phyloP scores from a whole-genome alignment of 345 rosid species.

The Hibiscus syriacus region DNA sequence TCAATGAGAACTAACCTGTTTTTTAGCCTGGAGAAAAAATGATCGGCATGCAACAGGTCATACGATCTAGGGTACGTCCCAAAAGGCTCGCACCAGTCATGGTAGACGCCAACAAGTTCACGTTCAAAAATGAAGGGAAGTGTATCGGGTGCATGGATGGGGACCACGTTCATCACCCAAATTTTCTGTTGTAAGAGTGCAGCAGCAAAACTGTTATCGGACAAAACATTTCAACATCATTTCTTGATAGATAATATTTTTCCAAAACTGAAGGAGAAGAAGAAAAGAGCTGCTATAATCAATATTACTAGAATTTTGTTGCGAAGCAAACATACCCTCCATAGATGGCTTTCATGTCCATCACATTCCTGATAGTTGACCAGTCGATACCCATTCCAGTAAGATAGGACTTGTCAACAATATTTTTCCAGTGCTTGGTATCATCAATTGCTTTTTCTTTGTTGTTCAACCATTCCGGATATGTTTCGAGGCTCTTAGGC shows the following conservation, averaged over 20 bases:
- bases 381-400: conserved; percentile 82
- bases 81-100: conserved; percentile 93
- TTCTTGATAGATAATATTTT: not conserved
- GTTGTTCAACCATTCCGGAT: conserved; percentile 78
- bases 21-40: conserved; percentile 90
- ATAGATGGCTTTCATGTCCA: conserved; percentile 95
- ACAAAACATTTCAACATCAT: conserved; percentile 4
- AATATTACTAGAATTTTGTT: not conserved
- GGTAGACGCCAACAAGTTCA: conserved; percentile 76
- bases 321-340: conserved; percentile 62
- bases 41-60: conserved; percentile 92
- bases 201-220: conserved; percentile 65
- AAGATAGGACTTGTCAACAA: conserved; percentile 74
- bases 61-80: conserved; percentile 93
- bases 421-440: conserved; percentile 67
- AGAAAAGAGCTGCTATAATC: not conserved
- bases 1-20: conserved; percentile 44
- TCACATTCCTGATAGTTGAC: conserved; percentile 67
- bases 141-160: conserved; percentile 86
- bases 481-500: conserved; percentile 91
- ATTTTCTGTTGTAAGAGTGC: conserved; percentile 66
- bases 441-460: conserved; percentile 58
- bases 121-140: conserved; percentile 83
- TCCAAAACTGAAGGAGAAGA: too few relatives aligned
- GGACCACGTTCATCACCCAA: conserved; percentile 94